Conservation (phyloP, 1,139 yeast genomes). For the Geotrichum fermentans region DNA sequence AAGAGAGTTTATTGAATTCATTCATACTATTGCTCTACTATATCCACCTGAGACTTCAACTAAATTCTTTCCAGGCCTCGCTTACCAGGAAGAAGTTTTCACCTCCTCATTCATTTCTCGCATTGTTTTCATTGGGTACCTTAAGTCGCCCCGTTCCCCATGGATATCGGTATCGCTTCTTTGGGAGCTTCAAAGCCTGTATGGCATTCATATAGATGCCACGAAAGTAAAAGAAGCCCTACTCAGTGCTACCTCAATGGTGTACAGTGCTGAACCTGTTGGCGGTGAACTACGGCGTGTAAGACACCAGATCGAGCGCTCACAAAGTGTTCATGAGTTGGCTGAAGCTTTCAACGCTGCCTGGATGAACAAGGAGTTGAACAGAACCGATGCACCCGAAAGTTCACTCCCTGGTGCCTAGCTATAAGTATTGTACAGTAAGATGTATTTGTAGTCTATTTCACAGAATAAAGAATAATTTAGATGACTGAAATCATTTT, state of each 20-base stretch:
- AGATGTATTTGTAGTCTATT: background rate
- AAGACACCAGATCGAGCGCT: constrained; percentile 8
- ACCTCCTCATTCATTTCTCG: constrained; percentile 4
- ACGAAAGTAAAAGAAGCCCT: constrained; percentile 43
- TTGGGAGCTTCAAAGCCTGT: constrained; percentile 4
- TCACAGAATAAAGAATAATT: background rate
- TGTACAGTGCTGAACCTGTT: constrained; percentile 7
- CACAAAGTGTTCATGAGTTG: constrained; percentile 6
- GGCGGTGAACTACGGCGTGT: constrained; percentile 14
- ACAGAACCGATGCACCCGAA: background rate
- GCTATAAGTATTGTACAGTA: background rate
- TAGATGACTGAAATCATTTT: background rate
- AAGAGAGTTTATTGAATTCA: constrained; percentile 5
- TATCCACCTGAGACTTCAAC: constrained; percentile 8
- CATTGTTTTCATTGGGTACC: constrained; percentile 8
- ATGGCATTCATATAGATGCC: constrained; percentile 10
- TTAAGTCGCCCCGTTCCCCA: constrained; percentile 10
- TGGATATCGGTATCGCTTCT: constrained; percentile 8
- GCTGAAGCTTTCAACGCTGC: constrained; percentile 19
- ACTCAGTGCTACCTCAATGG: constrained; percentile 2
- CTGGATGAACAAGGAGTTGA: constrained; percentile 14
- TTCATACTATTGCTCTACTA: constrained; percentile 4
- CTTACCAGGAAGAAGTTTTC: constrained; percentile 8
- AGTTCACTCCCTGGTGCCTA: too few species aligned
- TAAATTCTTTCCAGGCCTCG: background rate